Evolutionary conservation across 2,329 filamentous ascomycete species (phyloP), one percentile per base, ranked within the genome.

Genomic region (Huntiella moniliformis): DNA sequence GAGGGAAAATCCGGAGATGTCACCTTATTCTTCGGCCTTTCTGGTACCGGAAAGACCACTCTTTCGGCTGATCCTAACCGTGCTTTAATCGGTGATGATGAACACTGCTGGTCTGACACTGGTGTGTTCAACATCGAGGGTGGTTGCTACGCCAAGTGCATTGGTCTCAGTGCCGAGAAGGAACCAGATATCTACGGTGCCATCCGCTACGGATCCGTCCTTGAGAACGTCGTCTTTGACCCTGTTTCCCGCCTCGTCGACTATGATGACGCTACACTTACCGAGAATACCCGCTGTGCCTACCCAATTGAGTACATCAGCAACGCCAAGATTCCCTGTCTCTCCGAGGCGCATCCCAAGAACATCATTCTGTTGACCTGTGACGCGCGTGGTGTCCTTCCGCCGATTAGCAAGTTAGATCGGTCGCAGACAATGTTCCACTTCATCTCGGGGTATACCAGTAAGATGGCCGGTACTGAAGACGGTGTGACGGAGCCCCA

Each of bases 81-180:
- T 61, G 79, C 83, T 53, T 69, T 98, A 59, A 98, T 98, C 57
- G 91, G 91, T 61, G 91, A 98, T 58, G 91, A 98, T 61, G 91
- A 98, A 79, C 91, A 98, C 76, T 96, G 91, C 81, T 98, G 91
- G 91, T 87, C 79, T 56, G 91, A 98, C 62, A 77, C 67, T 49
- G 91, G 91, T 63, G 79, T 98, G 61, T 98, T 98, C 81, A 98
- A 98, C 76, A 98, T 98, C 50, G 91, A 98, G 69, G 91, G 91
- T 57, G 91, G 91, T 54, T 98, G 91, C 76, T 98, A 98, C 68
- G 91, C 91, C 65, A 98, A 98, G 79, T 88, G 81, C 66, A 88
- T 98, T 61, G 88, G 88, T 54, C 79, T 98, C 48, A 95, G 91
- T 16, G 87, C 80, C 42, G 91, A 98, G 74, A 98, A 96, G 77